Percentiles rank a stretch among this genome's conserved stretches.
These are phyloP conservation scores for Telfairia occidentalis DNA, from an alignment of 331 rosid species.

Conservation along the genomic window DNA sequence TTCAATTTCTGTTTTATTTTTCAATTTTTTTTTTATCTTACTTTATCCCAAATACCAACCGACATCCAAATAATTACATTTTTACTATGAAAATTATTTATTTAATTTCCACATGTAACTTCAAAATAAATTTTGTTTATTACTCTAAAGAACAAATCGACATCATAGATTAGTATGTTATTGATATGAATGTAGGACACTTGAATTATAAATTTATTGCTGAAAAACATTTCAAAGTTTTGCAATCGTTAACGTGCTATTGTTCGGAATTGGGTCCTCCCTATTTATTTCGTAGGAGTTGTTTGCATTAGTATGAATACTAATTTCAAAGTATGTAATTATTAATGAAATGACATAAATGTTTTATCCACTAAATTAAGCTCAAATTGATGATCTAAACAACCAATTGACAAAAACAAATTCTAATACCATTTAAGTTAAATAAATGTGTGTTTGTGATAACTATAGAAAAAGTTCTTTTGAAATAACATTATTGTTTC, in stretches of 20 bases:
- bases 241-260: not conserved
- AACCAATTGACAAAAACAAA: not conserved
- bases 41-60: not conserved
- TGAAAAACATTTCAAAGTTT: not conserved
- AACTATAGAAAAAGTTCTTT: too few relatives aligned
- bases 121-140: not conserved
- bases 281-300: not conserved
- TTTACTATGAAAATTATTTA: not conserved
- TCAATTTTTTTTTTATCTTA: not conserved
- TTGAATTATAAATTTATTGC: not conserved
- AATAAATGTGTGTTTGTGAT: too few relatives aligned
- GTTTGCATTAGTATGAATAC: not conserved
- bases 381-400: not conserved
- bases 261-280: slow-evolving; percentile 7
- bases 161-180: not conserved
- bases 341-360: too few relatives aligned
- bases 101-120: too few relatives aligned
- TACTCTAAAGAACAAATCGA: not conserved
- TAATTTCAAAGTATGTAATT: too few relatives aligned
- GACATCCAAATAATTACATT: not conserved
- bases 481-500: too few relatives aligned
- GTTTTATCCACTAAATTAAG: too few relatives aligned
- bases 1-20: not conserved
- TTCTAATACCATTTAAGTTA: not conserved
- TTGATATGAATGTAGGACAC: not conserved